Conservation (phyloP, 225 moss, liverwort and hornwort genomes). For the Physcomitrellopsis africana region DNA sequence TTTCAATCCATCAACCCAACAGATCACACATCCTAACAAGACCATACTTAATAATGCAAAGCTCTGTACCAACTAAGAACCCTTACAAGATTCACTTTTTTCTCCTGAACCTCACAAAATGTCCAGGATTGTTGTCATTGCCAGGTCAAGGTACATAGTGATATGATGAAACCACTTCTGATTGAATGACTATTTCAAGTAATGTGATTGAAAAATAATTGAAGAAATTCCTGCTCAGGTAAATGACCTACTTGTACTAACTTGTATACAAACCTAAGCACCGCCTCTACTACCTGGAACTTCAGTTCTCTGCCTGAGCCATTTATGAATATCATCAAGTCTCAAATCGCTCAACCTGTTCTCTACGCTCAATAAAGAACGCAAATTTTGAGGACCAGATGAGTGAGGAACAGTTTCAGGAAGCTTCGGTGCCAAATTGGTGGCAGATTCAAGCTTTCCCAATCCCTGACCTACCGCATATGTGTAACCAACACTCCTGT, state of each 20-base stretch:
- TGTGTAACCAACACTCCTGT: slow-evolving; percentile 43
- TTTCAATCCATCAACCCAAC: too few relatives aligned
- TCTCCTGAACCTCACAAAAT: too few relatives aligned
- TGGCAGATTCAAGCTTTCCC: slow-evolving; percentile 49
- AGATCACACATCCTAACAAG: too few relatives aligned
- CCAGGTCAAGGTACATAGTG: not conserved
- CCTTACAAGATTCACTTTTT: too few relatives aligned
- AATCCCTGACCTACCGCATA: slow-evolving; percentile 53
- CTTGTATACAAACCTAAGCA: slow-evolving; percentile 21
- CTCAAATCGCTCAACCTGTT: slow-evolving; percentile 52
- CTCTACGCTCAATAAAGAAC: slow-evolving; percentile 52
- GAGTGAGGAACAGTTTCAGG: slow-evolving; percentile 37
- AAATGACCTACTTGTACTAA: not conserved
- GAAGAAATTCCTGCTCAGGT: slow-evolving; percentile 19
- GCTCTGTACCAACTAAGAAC: too few relatives aligned
- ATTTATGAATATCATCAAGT: slow-evolving; percentile 35
- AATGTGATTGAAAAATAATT: slow-evolving; percentile 15
- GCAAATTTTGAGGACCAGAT: slow-evolving; percentile 44
- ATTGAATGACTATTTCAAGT: slow-evolving; percentile 12
- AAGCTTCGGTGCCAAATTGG: slow-evolving; percentile 46
- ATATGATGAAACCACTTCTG: not conserved
- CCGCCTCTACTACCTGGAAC: slow-evolving; percentile 32
- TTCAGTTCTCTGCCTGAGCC: slow-evolving; percentile 48
- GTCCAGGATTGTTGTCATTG: too few relatives aligned
- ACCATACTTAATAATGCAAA: too few relatives aligned